phyloP scores from a whole-genome alignment of 148 eudicot genomes.

The Diospyros kaki region DNA sequence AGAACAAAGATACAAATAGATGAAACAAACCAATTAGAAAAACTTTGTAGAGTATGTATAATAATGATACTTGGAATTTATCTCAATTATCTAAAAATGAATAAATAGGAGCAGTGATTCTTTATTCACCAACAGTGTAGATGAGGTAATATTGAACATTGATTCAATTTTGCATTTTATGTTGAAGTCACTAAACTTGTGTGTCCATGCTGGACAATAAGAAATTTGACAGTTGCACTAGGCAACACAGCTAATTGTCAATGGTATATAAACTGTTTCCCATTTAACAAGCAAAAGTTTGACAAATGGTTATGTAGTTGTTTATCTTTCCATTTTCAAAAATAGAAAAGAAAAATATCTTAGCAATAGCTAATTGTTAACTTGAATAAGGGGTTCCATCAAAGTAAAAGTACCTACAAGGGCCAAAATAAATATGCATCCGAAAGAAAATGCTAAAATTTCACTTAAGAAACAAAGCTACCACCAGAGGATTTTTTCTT shows the following conservation, averaged over 20 bases:
- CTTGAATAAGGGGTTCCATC: background rate
- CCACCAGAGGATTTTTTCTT: background rate
- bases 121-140: background rate
- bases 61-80: background rate
- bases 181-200: background rate
- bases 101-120: background rate
- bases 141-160: background rate
- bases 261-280: background rate
- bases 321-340: too few relatives aligned
- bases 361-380: background rate
- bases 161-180: background rate
- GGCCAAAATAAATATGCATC: background rate
- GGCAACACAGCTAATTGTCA: background rate
- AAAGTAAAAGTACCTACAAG: background rate
- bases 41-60: background rate
- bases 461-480: background rate
- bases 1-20: background rate
- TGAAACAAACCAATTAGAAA: background rate
- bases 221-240: background rate
- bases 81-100: background rate
- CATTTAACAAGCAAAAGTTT: background rate
- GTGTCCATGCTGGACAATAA: background rate
- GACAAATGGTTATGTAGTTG: background rate
- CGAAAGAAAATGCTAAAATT: background rate
- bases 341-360: too few relatives aligned